Conservation (phyloP, 2,329 filamentous ascomycete genomes). For the Colletotrichum endophyticum region DNA sequence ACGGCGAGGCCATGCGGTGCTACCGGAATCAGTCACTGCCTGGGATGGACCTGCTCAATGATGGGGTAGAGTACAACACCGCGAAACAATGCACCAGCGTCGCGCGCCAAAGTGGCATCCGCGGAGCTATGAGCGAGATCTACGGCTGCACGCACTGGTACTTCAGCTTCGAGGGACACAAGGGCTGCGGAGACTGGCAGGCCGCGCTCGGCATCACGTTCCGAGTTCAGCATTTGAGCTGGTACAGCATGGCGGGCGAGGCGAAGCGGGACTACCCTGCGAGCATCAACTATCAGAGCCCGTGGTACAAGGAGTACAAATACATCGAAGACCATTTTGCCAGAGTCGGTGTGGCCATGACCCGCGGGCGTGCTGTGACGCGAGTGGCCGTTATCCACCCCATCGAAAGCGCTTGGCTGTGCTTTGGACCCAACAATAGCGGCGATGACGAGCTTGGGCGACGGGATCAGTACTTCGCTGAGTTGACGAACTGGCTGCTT, state of each 20-base stretch:
- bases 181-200: slow-evolving; percentile 37
- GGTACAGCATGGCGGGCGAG: slow-evolving; percentile 36
- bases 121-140: slow-evolving; percentile 32
- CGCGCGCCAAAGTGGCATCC: slow-evolving; percentile 30
- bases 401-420: slow-evolving; percentile 37
- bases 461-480: slow-evolving; percentile 29
- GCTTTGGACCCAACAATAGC: slow-evolving; percentile 30
- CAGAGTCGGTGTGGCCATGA: slow-evolving; percentile 32
- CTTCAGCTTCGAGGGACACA: slow-evolving; percentile 36
- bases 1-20: slow-evolving; percentile 37
- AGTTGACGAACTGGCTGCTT: slow-evolving; percentile 19
- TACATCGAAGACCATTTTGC: slow-evolving; percentile 35
- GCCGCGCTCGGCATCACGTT: slow-evolving; percentile 36
- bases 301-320: slow-evolving; percentile 36
- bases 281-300: slow-evolving; percentile 34
- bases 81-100: slow-evolving; percentile 35
- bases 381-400: slow-evolving; percentile 35
- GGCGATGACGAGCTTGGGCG: slow-evolving; percentile 26
- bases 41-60: slow-evolving; percentile 33
- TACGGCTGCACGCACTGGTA: slow-evolving; percentile 35
- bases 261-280: slow-evolving; percentile 36
- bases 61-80: slow-evolving; percentile 35
- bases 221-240: slow-evolving; percentile 33
- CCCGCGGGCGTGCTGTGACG: slow-evolving; percentile 31
- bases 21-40: slow-evolving; percentile 34